Evolutionary conservation across 1,284 basidiomycete species (phyloP), one percentile per base, ranked within the genome.

Genomic region (Austroboletus novae-zelandiae): DNA sequence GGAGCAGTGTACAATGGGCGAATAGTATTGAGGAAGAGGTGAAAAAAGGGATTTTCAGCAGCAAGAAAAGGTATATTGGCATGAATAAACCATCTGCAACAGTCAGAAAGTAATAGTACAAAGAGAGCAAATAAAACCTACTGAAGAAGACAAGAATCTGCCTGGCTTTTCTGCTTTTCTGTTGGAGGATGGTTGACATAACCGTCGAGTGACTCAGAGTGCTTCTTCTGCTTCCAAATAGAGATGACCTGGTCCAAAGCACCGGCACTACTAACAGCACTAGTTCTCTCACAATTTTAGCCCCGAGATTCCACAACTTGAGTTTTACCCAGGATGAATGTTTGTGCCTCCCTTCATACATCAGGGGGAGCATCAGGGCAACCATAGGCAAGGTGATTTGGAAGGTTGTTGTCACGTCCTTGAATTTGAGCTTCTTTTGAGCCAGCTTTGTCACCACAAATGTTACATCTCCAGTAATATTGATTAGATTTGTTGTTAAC

Each of bases 51-150:
- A 25, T 50, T 18, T 5, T 49, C 30, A 0, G 18, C 45, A 20
- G 48, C 45, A 20, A 49, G 45, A 36, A 54, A 54, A 2, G 52
- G 45, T 23, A 54, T 39, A 32, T 54, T 50, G 3, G 52, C 48
- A 47, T 54, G 49, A 31, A 54, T 25, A 48, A 51, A 44, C 37
- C 36, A 48, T 29, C 52, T 54, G 36, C 1, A 27, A 34, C 14
- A 34, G 11, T 41, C 29, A 41, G 23, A 9, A 34, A 9, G 18
- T n/a, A n/a, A 15, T n/a, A 23, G n/a, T n/a, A 34, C 25, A 51
- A 13, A 40, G 8, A 27, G 9, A 17, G 4, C 7, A 13, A 30
- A 7, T 9, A 18, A 11, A 37, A 47, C 32, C 18, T 31, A 54
- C 53, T 45, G 40, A n/a, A 57, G 49, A 34, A 53, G 27, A 6